Conservation (phyloP, 108 stramenopile genomes). For the Conticribra weissflogii region DNA sequence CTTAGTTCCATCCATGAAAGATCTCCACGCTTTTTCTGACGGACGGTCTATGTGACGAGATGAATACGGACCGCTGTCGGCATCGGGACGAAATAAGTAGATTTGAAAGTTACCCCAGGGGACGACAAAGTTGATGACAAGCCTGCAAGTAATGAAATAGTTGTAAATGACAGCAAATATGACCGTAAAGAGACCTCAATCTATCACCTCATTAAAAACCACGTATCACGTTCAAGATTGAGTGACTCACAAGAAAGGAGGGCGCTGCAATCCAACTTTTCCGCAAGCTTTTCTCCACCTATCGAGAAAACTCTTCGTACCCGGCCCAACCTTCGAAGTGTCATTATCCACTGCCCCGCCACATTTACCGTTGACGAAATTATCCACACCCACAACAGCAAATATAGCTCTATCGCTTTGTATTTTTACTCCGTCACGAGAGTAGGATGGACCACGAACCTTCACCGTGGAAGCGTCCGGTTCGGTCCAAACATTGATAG, state of each 20-base stretch:
- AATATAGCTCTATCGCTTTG: slow-evolving; percentile 38
- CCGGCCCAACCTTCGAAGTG: slow-evolving; percentile 4
- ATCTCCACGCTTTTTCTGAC: slow-evolving; percentile 46
- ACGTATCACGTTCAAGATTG: background rate
- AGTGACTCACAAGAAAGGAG: slow-evolving; percentile 41
- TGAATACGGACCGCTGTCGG: slow-evolving; percentile 45
- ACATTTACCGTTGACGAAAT: slow-evolving; percentile 35
- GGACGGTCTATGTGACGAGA: slow-evolving; percentile 20
- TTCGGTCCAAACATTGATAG: slow-evolving; percentile 45
- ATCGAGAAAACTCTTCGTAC: slow-evolving; percentile 30
- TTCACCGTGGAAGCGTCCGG: slow-evolving; percentile 40
- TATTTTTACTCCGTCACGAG: slow-evolving; percentile 36
- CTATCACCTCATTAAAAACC: background rate
- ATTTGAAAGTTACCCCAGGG: slow-evolving; percentile 58
- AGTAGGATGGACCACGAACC: slow-evolving; percentile 35
- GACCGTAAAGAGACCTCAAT: background rate
- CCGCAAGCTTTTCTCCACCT: slow-evolving; percentile 37
- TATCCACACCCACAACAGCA: slow-evolving; percentile 53
- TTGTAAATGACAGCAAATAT: background rate
- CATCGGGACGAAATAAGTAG: slow-evolving; percentile 52
- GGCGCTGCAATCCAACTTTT: slow-evolving; percentile 22
- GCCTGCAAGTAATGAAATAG: background rate
- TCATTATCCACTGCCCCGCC: slow-evolving; percentile 1
- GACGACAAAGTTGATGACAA: slow-evolving; percentile 27
- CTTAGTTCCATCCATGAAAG: slow-evolving; percentile 39